Evolutionary conservation across 306 rosid species (phyloP).

Genomic region (Trifolium fragiferum): DNA sequence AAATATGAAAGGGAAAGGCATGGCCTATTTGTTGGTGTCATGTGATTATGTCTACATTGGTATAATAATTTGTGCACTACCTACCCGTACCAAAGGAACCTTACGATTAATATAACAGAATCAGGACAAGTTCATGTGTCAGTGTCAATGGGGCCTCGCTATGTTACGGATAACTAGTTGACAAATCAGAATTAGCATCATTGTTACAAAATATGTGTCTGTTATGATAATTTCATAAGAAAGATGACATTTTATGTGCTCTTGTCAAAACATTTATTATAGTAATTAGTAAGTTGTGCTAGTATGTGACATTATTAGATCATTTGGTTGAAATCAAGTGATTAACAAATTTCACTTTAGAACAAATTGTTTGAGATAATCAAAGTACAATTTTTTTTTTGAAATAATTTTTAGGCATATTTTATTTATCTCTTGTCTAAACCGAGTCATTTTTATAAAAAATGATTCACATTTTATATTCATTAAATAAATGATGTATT

Average conservation of each 20-base stretch:
- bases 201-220: slow-evolving; percentile 40
- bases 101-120: slow-evolving; percentile 26
- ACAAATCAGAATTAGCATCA: slow-evolving; percentile 39
- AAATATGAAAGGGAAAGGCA: slow-evolving; percentile 29
- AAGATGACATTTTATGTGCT: slow-evolving; percentile 18
- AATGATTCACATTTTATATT: too few relatives aligned
- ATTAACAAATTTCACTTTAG: too few relatives aligned
- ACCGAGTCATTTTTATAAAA: too few relatives aligned
- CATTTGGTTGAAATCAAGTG: background rate
- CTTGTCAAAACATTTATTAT: background rate
- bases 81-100: slow-evolving; percentile 17
- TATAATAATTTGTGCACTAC: slow-evolving; percentile 39
- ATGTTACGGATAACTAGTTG: slow-evolving; percentile 44
- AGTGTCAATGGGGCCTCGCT: slow-evolving; percentile 37
- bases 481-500: too few relatives aligned
- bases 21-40: slow-evolving; percentile 40
- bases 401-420: too few relatives aligned
- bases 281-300: too few relatives aligned
- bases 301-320: too few relatives aligned
- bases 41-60: slow-evolving; percentile 44
- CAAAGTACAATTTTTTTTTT: too few relatives aligned
- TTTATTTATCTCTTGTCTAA: too few relatives aligned
- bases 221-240: slow-evolving; percentile 33
- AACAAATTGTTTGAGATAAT: too few relatives aligned
- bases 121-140: slow-evolving; percentile 46